Base-by-base conservation (phyloP, 805 yeast genomes). In the Ogataea dorogensis region DNA sequence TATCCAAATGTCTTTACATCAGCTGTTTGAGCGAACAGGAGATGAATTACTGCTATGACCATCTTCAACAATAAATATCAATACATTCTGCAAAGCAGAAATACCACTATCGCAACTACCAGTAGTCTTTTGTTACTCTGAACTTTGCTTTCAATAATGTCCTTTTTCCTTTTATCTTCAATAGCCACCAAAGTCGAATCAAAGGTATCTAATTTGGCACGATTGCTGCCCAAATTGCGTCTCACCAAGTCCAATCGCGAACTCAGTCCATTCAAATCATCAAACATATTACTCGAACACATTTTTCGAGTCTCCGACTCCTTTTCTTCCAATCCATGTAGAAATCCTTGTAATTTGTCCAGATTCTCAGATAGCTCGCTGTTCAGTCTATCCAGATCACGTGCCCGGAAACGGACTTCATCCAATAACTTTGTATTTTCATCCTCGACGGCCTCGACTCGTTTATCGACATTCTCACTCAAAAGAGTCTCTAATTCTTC, bases 1-100 rank as follows among this genome's bases (percentile, higher is more conserved):
- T 91, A 43, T 80, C 95, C 37, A 86, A 82, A 56, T 89, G 97
- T 60, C 71, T 88, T 22, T 88, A 88, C 61, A 75, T 88, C 45
- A 79, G 80, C 46, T 71, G 88, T 5, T 63, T 86, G 34, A 75
- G 81, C 24, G 86, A 79, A 46, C 83, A 78, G 17, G 95, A 86
- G 56, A 80, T 81, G 80, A 53, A 54, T 9, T 51, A 47, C n/a
- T 68, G 75, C 38, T 41, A 56, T 17, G 32, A 43, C 8, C 44
- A 52, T 12, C 29, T 59, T 17, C 21, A 42, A 21, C 43, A 45
- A 24, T 41, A 50, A 23, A 24, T 13, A 25, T 34, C 38, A 35
- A 15, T 24, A n/a, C 17, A 43, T 8, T 24, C 34, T 29, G 28
- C 44, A 14, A 9, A 47, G 11, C 5, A 48, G 28, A n/a, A 47